Evolutionary conservation across 352 stramenopile genomes (phyloP), one percentile per base, ranked within the genome.

Genomic region (Phytophthora multivora): DNA sequence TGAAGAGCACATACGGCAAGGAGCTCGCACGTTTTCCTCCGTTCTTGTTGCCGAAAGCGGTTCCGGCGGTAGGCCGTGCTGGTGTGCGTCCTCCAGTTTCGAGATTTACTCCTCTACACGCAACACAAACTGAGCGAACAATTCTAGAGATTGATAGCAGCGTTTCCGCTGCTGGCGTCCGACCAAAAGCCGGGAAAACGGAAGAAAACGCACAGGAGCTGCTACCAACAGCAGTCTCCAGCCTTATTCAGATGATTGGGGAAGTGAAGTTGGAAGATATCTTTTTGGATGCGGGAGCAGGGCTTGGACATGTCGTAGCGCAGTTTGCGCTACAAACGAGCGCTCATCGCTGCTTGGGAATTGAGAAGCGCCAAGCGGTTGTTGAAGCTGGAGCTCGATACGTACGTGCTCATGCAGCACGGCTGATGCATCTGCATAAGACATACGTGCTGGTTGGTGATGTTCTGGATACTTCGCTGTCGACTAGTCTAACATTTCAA

Each of bases 171-270:
- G 31, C 33, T 39, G 53, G 53, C 7, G 33, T 54, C 16, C 31
- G 42, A 2, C 33, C 30, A 23, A 21, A 48, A 41, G 31, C 42
- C 28, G 53, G 53, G 13, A 47, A 51, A 21, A 31, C 16, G 10
- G 53, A 49, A 10, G 53, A 53, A 35, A 61, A 61, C n/a, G 33
- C 42, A 16, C 42, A 43, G 8, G 53, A 61, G 16, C 9, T 53
- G 11, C 15, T 61, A 16, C 41, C 53, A 5, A 15, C 9, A 11
- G 7, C 12, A 10, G 40, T 51, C 7, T 50, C 51, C 21, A 43
- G 28, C 25, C n/a, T 59, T n/a, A 51, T 59, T 16, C 7, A 13
- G 5, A 15, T 36, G 5, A 36, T 59, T 25, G 51, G 51, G 10
- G 1, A 59, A 7, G 51, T 59, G 28, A 30, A 45, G 3, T 8